These are phyloP conservation scores for Polygonum aviculare DNA, from an alignment of 148 eudicot genomes.

Conservation along the genomic window DNA sequence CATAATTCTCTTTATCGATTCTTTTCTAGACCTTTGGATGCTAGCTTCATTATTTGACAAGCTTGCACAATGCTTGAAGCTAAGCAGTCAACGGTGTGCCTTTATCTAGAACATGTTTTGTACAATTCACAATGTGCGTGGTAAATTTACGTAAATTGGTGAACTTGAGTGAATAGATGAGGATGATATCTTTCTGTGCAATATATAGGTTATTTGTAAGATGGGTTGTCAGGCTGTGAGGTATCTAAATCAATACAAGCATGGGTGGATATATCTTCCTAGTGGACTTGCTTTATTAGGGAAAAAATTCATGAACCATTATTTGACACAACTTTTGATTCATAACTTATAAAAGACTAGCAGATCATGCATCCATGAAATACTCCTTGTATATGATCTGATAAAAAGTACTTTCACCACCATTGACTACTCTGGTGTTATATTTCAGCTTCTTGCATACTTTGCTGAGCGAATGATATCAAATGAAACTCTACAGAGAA, in stretches of 20 bases:
- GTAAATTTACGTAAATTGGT: neutral
- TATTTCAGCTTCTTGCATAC: constrained; percentile 29
- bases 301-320: neutral
- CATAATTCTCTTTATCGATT: neutral
- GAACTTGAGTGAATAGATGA: neutral
- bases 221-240: neutral
- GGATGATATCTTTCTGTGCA: neutral
- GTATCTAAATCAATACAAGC: neutral
- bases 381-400: neutral
- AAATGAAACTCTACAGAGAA: constrained; percentile 22
- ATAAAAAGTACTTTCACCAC: neutral
- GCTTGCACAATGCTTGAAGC: neutral
- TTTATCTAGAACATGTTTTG: neutral
- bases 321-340: neutral
- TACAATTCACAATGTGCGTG: neutral
- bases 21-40: neutral
- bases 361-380: neutral
- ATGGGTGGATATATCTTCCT: neutral
- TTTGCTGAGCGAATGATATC: constrained; percentile 39
- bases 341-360: neutral
- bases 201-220: neutral
- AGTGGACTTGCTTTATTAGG: neutral
- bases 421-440: neutral
- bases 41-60: neutral
- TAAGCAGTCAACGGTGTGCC: constrained; percentile 2